Evolutionary conservation across 225 moss, liverwort and hornwort genomes (phyloP).

Genomic region (Pseudoscleropodium purum): DNA sequence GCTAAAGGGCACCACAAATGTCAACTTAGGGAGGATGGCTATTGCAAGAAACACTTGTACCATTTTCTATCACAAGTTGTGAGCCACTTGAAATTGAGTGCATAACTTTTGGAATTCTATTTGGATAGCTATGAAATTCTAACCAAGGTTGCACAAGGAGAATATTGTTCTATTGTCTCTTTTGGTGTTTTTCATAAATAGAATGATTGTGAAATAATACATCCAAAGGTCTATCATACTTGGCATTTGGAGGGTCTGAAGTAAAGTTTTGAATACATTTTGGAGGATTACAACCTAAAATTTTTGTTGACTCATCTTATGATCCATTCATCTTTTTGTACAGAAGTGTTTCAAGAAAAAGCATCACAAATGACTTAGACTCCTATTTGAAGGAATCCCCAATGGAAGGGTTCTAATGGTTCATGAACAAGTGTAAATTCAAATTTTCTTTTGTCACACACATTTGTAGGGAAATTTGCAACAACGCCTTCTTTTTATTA

Average conservation of each 20-base stretch:
- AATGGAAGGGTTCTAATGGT: fast-evolving
- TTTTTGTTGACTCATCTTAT: background rate
- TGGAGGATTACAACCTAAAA: background rate
- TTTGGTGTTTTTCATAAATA: background rate
- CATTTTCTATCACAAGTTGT: background rate
- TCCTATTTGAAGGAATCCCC: background rate
- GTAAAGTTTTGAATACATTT: background rate
- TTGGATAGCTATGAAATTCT: fast-evolving
- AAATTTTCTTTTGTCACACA: background rate
- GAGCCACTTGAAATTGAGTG: background rate
- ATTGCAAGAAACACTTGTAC: background rate
- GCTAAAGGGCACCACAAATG: too few relatives aligned
- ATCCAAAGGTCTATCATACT: background rate
- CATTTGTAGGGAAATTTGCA: background rate
- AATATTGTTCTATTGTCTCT: background rate
- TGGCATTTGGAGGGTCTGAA: background rate
- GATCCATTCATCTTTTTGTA: too few relatives aligned
- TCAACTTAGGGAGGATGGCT: too few relatives aligned
- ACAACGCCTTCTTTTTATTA: fast-evolving
- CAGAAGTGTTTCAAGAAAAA: background rate
- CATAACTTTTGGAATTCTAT: background rate
- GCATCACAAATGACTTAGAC: background rate
- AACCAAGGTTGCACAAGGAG: background rate
- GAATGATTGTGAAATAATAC: background rate
- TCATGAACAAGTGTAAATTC: background rate